Evolutionary conservation across 495 filamentous ascomycete species (phyloP), one percentile per base, ranked within the genome.

Genomic region (Aspergillus sclerotiicarbonarius): DNA sequence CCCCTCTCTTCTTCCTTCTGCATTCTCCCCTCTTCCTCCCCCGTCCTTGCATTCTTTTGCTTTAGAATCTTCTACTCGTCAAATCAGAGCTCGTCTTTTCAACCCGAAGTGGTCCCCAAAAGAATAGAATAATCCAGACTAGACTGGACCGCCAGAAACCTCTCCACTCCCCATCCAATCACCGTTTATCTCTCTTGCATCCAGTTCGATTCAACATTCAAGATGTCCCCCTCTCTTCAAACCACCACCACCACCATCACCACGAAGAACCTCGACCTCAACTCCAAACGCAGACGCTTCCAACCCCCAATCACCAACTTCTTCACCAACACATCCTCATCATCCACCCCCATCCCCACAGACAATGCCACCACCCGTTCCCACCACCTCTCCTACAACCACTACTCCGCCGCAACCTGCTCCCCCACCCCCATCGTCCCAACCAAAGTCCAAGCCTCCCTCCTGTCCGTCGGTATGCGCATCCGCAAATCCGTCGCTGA

Each of bases 401-500:
- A 77, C 63, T 79, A 78, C 55, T 66, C 73, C 52, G 68, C 74
- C 12, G 62, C 75, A 8, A 80, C 76, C 18, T 73, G 71, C 51
- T 71, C 71, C 45, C 68, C 72, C 37, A 71, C 61, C 6, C 83
- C 81, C 29, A 62, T 73, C 20, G 78, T 91, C 18, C 83, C 90
- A 8, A 67, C 73, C 8, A 76, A 75, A 19, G 80, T 96, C 20
- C 90, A 94, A 69, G 77, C 90, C 15, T 87, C 86, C 15, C 85
- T 97, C 13, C 77, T 96, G 4, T 87, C 80, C 58, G 92, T 98
- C 53, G 93, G 93, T 62, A 95, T 96, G 90, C 85, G 92, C 33
- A 82, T 98, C 51, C 87, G 93, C 58, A 96, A 98, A 72, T 87
- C 88, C 9, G 86, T 98, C 4, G 89, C 90, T 0, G 91, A 96